Percentiles rank a stretch among this genome's conserved stretches.
These are phyloP conservation scores for Cladochytrium replicatum DNA, from an alignment of 192 early-diverging fungal genomes.

Conservation along the genomic window DNA sequence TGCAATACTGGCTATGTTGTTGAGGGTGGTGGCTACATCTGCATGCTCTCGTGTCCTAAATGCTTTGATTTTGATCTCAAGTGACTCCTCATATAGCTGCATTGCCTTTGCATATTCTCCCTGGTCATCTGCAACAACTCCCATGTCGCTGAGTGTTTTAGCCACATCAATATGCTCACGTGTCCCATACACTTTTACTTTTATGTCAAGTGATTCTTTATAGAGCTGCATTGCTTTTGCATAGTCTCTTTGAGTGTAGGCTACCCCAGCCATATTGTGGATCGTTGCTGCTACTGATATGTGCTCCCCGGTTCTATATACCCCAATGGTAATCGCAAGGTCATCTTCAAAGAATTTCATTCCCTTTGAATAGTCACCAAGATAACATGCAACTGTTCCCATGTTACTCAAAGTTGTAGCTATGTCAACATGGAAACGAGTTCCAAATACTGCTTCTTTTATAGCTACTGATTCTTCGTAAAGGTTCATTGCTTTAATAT, in stretches of 20 bases:
- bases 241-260: conserved; percentile 1
- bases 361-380: background rate
- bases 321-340: conserved; percentile 1
- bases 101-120: background rate
- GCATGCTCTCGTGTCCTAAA: conserved; percentile 9
- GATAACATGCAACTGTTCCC: conserved; percentile 14
- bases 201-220: conserved; percentile 9
- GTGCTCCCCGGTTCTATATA: conserved; percentile 3
- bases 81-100: conserved; percentile 9
- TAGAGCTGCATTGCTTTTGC: conserved; percentile 6
- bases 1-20: conserved; percentile 12
- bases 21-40: conserved; percentile 8
- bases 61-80: conserved; percentile 9
- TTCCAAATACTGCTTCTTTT: conserved; percentile 10
- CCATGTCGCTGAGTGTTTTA: conserved; percentile 7
- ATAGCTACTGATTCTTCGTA: conserved; percentile 6
- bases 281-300: conserved; percentile 11
- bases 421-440: conserved; percentile 5
- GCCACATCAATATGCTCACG: conserved; percentile 7
- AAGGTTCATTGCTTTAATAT: background rate
- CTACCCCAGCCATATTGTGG: conserved; percentile 3
- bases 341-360: conserved; percentile 2
- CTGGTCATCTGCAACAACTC: conserved; percentile 7
- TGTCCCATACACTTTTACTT: conserved; percentile 12
- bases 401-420: conserved; percentile 5